A percentile compares a stretch with the other conserved stretches of the same genome.
These are phyloP conservation scores for Silene latifolia DNA, from an alignment of 148 eudicot genomes.

Conservation along the genomic window DNA sequence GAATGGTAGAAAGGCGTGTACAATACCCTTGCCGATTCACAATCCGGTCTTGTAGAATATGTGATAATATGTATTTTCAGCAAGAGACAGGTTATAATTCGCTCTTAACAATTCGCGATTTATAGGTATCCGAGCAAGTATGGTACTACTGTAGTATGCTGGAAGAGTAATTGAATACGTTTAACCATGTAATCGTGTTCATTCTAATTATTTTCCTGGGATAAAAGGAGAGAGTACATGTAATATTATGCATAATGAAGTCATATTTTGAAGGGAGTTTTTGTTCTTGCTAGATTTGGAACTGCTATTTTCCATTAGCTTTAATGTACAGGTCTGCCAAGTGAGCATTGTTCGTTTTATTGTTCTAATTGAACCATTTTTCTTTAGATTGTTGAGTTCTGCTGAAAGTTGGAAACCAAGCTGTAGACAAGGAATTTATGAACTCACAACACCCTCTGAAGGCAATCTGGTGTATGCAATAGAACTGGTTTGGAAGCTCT, in stretches of 20 bases:
- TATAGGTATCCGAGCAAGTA: too few relatives aligned
- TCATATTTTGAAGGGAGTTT: neutral
- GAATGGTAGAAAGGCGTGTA: neutral
- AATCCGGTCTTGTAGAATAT: too few relatives aligned
- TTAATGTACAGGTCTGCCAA: neutral
- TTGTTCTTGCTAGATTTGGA: neutral
- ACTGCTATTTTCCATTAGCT: neutral
- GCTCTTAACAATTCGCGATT: too few relatives aligned
- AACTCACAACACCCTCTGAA: conserved; percentile 92
- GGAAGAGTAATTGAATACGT: too few relatives aligned
- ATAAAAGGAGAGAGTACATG: neutral
- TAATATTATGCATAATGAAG: neutral
- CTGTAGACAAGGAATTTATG: too few relatives aligned
- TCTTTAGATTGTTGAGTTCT: conserved; percentile 78
- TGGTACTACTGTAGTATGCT: too few relatives aligned
- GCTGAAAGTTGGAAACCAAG: too few relatives aligned
- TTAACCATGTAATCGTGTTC: too few relatives aligned
- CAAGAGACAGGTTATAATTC: too few relatives aligned
- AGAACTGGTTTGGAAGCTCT: conserved; percentile 94
- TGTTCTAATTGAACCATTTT: neutral
- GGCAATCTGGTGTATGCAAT: conserved; percentile 81
- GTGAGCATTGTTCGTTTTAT: neutral
- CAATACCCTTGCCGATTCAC: too few relatives aligned
- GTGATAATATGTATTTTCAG: too few relatives aligned
- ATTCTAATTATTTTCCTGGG: neutral